Evolutionary conservation across 108 stramenopile genomes (phyloP).

Genomic region (Fistulifera solaris): DNA sequence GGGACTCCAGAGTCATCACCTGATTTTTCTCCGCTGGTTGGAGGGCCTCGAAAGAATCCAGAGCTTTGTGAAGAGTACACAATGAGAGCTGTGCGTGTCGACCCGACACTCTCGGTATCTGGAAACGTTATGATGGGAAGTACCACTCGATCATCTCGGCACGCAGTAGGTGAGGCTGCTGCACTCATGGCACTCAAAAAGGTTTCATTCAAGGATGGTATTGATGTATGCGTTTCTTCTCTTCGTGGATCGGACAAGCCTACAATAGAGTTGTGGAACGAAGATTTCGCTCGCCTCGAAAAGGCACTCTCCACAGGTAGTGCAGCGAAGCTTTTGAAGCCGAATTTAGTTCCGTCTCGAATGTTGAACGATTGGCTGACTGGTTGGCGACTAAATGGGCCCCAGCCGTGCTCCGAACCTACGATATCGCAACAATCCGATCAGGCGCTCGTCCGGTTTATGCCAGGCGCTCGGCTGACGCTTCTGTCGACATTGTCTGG

Average conservation of each 20-base stretch:
- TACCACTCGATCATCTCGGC: slow-evolving; percentile 39
- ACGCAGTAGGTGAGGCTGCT: slow-evolving; percentile 50
- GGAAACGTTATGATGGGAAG: slow-evolving; percentile 40
- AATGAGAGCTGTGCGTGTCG: slow-evolving; percentile 61
- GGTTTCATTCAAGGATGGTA: slow-evolving; percentile 13
- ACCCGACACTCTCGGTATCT: slow-evolving; percentile 45
- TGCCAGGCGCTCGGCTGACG: slow-evolving; percentile 27
- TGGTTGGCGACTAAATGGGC: slow-evolving; percentile 84
- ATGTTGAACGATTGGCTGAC: slow-evolving; percentile 53
- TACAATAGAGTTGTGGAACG: slow-evolving; percentile 45
- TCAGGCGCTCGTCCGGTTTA: slow-evolving; percentile 64
- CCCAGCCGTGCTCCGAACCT: slow-evolving; percentile 65
- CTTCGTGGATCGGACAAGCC: slow-evolving; percentile 37
- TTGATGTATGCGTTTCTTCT: slow-evolving; percentile 53
- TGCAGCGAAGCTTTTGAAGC: slow-evolving; percentile 39
- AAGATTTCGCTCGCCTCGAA: slow-evolving; percentile 44
- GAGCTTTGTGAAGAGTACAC: slow-evolving; percentile 66
- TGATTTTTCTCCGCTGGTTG: slow-evolving; percentile 61
- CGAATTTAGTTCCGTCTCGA: slow-evolving; percentile 46
- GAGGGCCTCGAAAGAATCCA: slow-evolving; percentile 57
- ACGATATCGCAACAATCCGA: slow-evolving; percentile 75
- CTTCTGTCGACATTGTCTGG: slow-evolving; percentile 64
- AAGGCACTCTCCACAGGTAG: slow-evolving; percentile 21
- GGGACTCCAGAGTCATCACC: slow-evolving; percentile 71
- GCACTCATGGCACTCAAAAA: slow-evolving; percentile 31